A percentile compares a stretch with the other conserved stretches of the same genome.
Conservation (phyloP, 306 rosid genomes). For the Cicer arietinum region DNA sequence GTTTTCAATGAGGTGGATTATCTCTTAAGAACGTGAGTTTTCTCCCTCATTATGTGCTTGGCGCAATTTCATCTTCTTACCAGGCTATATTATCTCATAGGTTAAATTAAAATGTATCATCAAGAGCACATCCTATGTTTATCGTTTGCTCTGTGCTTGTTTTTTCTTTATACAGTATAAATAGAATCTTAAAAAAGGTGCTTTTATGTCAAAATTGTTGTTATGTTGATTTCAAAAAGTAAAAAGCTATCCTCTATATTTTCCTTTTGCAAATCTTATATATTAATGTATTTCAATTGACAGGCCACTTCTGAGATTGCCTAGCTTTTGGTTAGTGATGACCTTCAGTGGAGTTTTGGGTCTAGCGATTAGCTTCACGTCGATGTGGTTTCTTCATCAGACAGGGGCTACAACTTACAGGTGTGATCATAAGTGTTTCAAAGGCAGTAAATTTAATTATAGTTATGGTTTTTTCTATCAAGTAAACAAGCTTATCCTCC, state of each 20-base stretch:
- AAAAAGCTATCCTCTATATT: slow-evolving; percentile 14
- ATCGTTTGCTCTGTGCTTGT: slow-evolving; percentile 8
- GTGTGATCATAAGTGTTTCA: slow-evolving; percentile 46
- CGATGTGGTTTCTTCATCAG: slow-evolving; percentile 99
- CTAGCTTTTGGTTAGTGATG: slow-evolving; percentile 90
- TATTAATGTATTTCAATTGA: slow-evolving; percentile 44
- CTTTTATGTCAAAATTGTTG: slow-evolving; percentile 30
- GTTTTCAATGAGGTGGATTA: slow-evolving; percentile 92
- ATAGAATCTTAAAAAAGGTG: slow-evolving; percentile 31
- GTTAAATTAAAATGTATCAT: slow-evolving; percentile 31
- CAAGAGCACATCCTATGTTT: slow-evolving; percentile 20
- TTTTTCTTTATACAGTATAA: slow-evolving; percentile 7
- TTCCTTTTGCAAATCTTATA: slow-evolving; percentile 18
- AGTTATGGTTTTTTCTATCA: too few species aligned
- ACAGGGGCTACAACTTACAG: slow-evolving; percentile 99
- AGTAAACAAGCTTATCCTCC: too few species aligned
- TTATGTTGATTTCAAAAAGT: not conserved
- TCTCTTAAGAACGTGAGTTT: slow-evolving; percentile 83
- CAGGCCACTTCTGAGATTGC: slow-evolving; percentile 93
- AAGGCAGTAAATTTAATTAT: too few species aligned
- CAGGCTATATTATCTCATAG: slow-evolving; percentile 17
- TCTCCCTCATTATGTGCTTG: slow-evolving; percentile 33
- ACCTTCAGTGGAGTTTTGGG: slow-evolving; percentile 94
- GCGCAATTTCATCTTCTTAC: slow-evolving; percentile 12
- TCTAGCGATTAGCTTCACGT: slow-evolving; percentile 96